Base-by-base conservation (phyloP, 1,284 basidiomycete genomes). In the Leccinum glutinopallens region DNA sequence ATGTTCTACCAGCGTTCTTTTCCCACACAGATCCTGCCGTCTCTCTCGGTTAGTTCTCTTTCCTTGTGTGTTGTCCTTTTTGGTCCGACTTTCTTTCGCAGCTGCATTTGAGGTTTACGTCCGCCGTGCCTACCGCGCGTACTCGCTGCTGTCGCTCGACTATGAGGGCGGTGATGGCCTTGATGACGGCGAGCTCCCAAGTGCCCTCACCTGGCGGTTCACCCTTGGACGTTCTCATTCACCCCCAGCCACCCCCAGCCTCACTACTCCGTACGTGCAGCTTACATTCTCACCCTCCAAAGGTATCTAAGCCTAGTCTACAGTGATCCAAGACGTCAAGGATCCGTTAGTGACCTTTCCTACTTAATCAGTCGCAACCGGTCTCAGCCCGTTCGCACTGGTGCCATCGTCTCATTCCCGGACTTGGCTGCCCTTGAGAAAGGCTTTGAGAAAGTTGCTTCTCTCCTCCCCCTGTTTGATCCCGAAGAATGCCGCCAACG, bases 51-150 rank as follows among this genome's bases (percentile, higher is more conserved):
- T 66, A 59, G 86, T 76, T 12, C 49, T 60, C 35, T 29, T 12
- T 35, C 2, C 41, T 59, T 33, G 32, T 49, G 43, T 62, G 5
- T 43, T 41, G 25, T 59, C 32, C 60, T 59, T 22, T 53, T 53
- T 49, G 54, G n/a, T 68, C 65, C 68, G 37, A 59, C n/a, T 60
- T 58, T 25, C 4, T 54, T 62, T 41, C 22, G 13, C 67, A 93
- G 97, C 97, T 73, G 91, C 97, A 9, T 88, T 98, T 63, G 96
- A 98, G 79, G 96, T 97, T 43, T 99, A 99, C 77, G 88, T 99
- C 63, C 89, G 96, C 63, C 92, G 95, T 67, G 96, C 95, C 8
- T 99, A 99, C 81, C 91, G 93, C 70, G 96, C 96, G 15, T 99
- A 99, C 81, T 92, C 89, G 57, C 80, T 99, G 58, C 82, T 97